phyloP scores from a whole-genome alignment of 1,284 basidiomycete species.

The Wolfiporia cocos region DNA sequence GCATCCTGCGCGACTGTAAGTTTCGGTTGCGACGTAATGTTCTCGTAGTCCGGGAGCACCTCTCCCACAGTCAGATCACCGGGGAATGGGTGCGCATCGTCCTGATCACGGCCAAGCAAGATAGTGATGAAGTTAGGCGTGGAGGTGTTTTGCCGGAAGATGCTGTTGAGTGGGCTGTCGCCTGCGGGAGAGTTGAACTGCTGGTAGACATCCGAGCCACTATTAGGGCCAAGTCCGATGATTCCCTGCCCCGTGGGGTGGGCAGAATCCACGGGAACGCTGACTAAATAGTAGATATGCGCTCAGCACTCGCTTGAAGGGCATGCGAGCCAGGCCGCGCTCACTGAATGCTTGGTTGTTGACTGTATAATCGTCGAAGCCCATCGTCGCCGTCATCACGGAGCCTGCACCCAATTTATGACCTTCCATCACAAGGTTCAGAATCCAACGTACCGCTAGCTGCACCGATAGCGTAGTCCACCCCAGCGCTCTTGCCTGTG shows the following conservation, averaged over 20 bases:
- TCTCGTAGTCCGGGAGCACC: constrained; percentile 25
- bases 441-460: constrained; percentile 38
- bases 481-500: constrained; percentile 35
- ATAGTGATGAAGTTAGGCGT: constrained; percentile 54
- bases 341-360: constrained; percentile 58
- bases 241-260: constrained; percentile 26
- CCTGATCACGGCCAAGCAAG: constrained; percentile 28
- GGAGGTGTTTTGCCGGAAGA: constrained; percentile 51
- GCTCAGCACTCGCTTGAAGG: no score
- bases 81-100: constrained; percentile 25
- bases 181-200: constrained; percentile 23
- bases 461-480: constrained; percentile 46
- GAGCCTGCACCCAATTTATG: constrained; percentile 31
- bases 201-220: constrained; percentile 24
- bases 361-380: constrained; percentile 49
- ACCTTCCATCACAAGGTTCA: background rate
- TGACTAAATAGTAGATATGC: constrained; percentile 13
- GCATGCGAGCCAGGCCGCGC: no score
- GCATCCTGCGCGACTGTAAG: constrained; percentile 20
- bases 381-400: constrained; percentile 45
- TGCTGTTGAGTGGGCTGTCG: constrained; percentile 52
- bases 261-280: constrained; percentile 17
- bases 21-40: constrained; percentile 30
- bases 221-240: constrained; percentile 34
- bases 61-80: constrained; percentile 35